A percentile compares a stretch with the other conserved stretches of the same genome.
These are phyloP conservation scores for Nemania sp. DNA, from an alignment of 2,329 filamentous ascomycete species.

Conservation along the genomic window DNA sequence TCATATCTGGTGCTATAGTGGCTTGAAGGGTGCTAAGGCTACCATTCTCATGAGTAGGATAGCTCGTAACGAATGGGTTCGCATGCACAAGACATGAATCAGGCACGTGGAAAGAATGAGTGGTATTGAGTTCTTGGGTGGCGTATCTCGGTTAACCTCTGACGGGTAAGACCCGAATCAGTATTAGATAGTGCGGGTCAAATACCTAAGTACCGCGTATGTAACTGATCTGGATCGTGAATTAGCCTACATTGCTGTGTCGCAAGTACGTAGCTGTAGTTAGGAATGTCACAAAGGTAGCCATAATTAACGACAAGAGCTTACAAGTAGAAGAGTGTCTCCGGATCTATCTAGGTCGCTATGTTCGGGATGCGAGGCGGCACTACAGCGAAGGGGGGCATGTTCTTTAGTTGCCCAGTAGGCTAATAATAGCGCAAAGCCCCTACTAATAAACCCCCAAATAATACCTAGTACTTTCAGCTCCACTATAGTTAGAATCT, in stretches of 20 bases:
- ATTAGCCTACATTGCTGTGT: not conserved
- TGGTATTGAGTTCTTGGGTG: not conserved
- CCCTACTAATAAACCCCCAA: not conserved
- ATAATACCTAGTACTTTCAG: not conserved
- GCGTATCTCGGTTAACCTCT: not conserved
- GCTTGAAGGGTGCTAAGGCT: not conserved
- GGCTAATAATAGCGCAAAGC: not conserved
- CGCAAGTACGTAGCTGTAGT: not conserved
- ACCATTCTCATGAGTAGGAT: not conserved
- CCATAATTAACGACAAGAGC: not conserved
- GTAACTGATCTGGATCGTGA: not conserved
- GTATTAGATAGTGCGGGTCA: too few species aligned
- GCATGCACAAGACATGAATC: not conserved
- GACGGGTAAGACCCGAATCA: too few species aligned
- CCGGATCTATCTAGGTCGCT: too few species aligned
- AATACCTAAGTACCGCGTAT: not conserved
- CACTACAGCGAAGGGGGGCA: not conserved
- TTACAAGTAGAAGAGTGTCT: not conserved
- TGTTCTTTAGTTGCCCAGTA: not conserved
- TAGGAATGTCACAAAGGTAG: not conserved
- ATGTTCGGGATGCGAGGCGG: not conserved
- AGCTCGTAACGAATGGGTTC: not conserved
- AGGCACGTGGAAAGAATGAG: conserved; percentile 1
- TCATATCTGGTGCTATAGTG: not conserved
- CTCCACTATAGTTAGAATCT: not conserved